Conservation (phyloP, 345 rosid species). For the Diplotaxis tenuifolia region DNA sequence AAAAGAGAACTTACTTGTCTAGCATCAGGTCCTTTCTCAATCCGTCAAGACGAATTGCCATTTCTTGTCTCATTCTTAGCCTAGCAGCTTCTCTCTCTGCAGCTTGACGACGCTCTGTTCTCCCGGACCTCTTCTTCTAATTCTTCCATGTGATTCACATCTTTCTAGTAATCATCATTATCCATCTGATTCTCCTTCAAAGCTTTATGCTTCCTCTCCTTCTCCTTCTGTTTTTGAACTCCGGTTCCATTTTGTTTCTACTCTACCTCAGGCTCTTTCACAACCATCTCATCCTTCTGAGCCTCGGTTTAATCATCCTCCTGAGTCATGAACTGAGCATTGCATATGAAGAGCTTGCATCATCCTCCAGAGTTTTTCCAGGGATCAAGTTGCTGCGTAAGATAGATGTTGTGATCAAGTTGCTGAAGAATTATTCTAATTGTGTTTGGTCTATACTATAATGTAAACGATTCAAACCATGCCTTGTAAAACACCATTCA, state of each 20-base stretch:
- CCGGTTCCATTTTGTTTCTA: no score
- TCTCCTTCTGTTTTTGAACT: no score
- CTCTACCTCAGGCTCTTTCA: slow-evolving; percentile 42
- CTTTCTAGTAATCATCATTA: slow-evolving; percentile 56
- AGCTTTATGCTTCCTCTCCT: no score
- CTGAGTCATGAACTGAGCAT: not conserved
- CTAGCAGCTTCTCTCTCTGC: slow-evolving; percentile 85
- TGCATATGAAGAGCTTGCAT: not conserved
- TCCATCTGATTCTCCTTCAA: no score
- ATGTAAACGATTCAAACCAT: not conserved
- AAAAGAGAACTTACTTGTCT: slow-evolving; percentile 59
- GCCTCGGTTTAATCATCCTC: slow-evolving; percentile 41
- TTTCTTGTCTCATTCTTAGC: slow-evolving; percentile 83
- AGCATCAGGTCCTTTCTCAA: slow-evolving; percentile 78
- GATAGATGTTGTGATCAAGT: not conserved
- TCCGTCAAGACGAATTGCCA: slow-evolving; percentile 80
- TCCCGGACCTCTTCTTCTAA: slow-evolving; percentile 60
- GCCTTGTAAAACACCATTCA: not conserved
- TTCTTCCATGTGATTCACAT: slow-evolving; percentile 77
- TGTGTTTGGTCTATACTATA: no score
- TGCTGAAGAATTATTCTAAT: no score
- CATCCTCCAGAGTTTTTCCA: no score
- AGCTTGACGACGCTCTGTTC: slow-evolving; percentile 78
- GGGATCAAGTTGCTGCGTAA: not conserved
- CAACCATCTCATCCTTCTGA: slow-evolving; percentile 51